phyloP scores from a whole-genome alignment of 1,284 basidiomycete genomes.

The Pseudozyma tsukubaensis region DNA sequence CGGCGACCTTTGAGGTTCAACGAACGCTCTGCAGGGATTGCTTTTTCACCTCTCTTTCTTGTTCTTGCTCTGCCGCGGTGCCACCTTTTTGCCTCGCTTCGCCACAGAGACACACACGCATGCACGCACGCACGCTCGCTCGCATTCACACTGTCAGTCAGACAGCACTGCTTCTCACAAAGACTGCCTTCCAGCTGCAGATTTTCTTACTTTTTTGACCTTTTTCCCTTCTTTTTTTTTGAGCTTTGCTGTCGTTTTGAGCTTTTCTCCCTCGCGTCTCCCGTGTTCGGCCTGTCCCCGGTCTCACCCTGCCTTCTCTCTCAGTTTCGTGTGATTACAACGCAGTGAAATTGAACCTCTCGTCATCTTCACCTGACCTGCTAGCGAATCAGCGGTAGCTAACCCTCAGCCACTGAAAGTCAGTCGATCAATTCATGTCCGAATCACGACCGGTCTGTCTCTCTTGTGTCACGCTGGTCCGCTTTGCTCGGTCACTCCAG shows the following conservation, averaged over 20 bases:
- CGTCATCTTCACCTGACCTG: no score
- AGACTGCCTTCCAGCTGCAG: neutral
- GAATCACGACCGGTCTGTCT: no score
- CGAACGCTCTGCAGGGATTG: neutral
- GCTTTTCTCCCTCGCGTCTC: neutral
- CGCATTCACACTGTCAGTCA: neutral
- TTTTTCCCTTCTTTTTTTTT: neutral
- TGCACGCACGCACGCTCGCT: slow-evolving; percentile 5
- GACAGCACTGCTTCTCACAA: no score
- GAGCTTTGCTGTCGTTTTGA: neutral
- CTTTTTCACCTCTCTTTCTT: neutral
- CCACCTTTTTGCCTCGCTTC: neutral
- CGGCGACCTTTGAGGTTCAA: neutral
- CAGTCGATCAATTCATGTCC: no score
- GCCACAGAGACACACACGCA: slow-evolving; percentile 1
- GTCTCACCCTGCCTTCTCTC: neutral
- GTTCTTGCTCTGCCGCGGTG: slow-evolving; percentile 6
- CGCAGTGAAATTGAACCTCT: no score
- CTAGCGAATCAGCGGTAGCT: no score
- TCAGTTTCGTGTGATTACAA: no score
- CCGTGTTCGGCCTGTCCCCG: slow-evolving; percentile 5
- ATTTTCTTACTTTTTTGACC: neutral
- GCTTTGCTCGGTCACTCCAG: no score
- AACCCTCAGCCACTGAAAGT: no score
- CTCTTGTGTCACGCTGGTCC: no score